Evolutionary conservation across 2,329 filamentous ascomycete species (phyloP), one percentile per base, ranked within the genome.

Genomic region (Fusarium redolens): DNA sequence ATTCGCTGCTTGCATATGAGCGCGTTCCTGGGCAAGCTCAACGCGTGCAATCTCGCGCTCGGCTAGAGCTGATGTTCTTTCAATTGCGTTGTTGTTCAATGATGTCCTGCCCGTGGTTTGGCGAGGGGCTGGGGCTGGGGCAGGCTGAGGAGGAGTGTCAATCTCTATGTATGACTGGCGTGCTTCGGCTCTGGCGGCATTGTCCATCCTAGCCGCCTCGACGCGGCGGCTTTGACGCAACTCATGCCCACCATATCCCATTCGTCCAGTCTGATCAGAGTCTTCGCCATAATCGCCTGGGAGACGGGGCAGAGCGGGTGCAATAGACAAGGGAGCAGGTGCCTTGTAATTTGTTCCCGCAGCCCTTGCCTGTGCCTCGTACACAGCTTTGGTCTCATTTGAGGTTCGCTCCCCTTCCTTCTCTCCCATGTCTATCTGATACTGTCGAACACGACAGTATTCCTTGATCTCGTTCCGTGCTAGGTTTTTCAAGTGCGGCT

Each of bases 361-460:
- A 28, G 62, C 84, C 28, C 86, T 85, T 7, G 78, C 77, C 66
- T 86, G 86, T 0, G 87, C 88, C 28, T 89, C 86, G 12, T 79
- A 80, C 1, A 89, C 86, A 3, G 89, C 89, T 59, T 83, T 82
- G 4, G 79, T 80, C 72, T 89, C 87, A 72, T 91, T 91, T 2
- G 80, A 78, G 8, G 80, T 75, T 22, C 85, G 84, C 4, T 90
- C 84, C 1, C 85, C 84, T 0, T 83, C 78, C 1, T 76, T 78
- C 78, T 91, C 90, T 30, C 85, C 87, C 9, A 82, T 80, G 51
- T 91, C 88, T 1, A 90, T 79, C 71, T 91, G 89, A 50, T 81
- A 84, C 75, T 91, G 89, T 7, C 90, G 87, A 43, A 92, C 85
- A 22, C 89, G 88, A 56, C 87, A 88, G 71, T 91, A 92, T 74